Evolutionary conservation across 208 protist species (phyloP).

Genomic region (Leishmania aethiopica): DNA sequence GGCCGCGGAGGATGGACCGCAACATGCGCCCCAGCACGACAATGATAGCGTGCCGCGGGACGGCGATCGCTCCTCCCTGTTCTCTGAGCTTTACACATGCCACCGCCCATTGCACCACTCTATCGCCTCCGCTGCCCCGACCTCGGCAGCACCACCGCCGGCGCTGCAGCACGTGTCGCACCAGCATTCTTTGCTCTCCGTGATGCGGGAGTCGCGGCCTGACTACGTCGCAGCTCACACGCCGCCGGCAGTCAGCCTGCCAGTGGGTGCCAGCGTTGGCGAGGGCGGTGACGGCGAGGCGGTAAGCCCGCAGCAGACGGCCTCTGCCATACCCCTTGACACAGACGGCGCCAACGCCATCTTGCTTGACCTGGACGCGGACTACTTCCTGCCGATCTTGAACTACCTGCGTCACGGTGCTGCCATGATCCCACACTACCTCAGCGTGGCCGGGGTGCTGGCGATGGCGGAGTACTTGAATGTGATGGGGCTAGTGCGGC

Average conservation of each 20-base stretch:
- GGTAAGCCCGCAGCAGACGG: slow-evolving; percentile 24
- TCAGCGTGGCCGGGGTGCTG: slow-evolving; percentile 60
- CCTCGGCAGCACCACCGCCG: not conserved
- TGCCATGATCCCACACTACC: slow-evolving; percentile 59
- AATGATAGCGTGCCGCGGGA: not conserved
- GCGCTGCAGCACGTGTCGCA: not conserved
- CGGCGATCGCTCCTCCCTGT: slow-evolving; percentile 3
- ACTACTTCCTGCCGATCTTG: slow-evolving; percentile 80
- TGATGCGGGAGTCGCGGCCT: not conserved
- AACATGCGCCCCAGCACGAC: not conserved
- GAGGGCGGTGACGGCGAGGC: slow-evolving; percentile 22
- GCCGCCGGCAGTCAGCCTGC: not conserved
- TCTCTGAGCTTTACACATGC: not conserved
- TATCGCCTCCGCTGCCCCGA: not conserved
- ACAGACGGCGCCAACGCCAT: slow-evolving; percentile 61
- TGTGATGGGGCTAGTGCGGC: slow-evolving; percentile 54
- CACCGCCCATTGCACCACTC: not conserved
- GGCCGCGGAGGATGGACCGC: not conserved
- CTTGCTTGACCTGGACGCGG: slow-evolving; percentile 81
- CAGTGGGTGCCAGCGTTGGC: not conserved
- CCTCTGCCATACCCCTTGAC: slow-evolving; percentile 47
- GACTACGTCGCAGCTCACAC: not conserved
- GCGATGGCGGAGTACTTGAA: slow-evolving; percentile 82
- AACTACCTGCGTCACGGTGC: slow-evolving; percentile 81
- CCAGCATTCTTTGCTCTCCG: not conserved